These are phyloP conservation scores for Diplocarpon mali DNA, from an alignment of 2,329 filamentous ascomycete genomes.

Conservation along the genomic window DNA sequence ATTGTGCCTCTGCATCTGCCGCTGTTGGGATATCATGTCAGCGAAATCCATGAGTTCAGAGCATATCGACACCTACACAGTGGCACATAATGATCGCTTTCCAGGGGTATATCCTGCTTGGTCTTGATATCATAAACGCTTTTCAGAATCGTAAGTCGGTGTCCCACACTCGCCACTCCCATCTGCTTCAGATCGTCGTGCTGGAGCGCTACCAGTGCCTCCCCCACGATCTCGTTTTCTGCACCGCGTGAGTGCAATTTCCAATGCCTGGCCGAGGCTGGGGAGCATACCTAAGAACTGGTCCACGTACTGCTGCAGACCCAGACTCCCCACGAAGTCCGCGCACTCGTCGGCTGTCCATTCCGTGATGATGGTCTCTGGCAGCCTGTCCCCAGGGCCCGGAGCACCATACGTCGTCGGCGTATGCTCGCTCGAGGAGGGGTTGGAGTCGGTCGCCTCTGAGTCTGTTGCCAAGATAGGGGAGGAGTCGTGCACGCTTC, in stretches of 20 bases:
- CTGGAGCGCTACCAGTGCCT: conserved; percentile 76
- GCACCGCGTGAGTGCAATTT: conserved; percentile 24
- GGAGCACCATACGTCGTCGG: conserved; percentile 67
- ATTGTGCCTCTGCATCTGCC: conserved; percentile 77
- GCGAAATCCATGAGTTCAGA: conserved; percentile 1
- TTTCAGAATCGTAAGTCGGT: conserved; percentile 89
- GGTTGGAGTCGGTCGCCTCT: conserved; percentile 61
- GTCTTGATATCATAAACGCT: conserved; percentile 94
- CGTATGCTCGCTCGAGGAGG: conserved; percentile 57
- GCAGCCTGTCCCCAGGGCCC: conserved; percentile 52
- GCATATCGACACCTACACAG: conserved; percentile 52
- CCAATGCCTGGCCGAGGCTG: conserved; percentile 2
- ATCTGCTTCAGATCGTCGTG: conserved; percentile 94
- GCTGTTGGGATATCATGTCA: conserved; percentile 40
- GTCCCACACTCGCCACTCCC: conserved; percentile 84
- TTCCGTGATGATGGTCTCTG: conserved; percentile 65
- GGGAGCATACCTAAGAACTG: conserved; percentile 62
- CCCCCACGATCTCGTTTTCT: conserved; percentile 93
- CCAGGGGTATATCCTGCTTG: conserved; percentile 81
- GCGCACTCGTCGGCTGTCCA: conserved; percentile 84
- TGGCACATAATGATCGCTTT: conserved; percentile 88
- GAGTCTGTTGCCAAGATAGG: conserved; percentile 55
- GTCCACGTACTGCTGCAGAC: conserved; percentile 72
- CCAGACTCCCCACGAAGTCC: conserved; percentile 73
- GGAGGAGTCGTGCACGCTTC: conserved; percentile 43